Evolutionary conservation across 2,329 filamentous ascomycete genomes (phyloP).

Genomic region (Pseudogymnoascus sp.): DNA sequence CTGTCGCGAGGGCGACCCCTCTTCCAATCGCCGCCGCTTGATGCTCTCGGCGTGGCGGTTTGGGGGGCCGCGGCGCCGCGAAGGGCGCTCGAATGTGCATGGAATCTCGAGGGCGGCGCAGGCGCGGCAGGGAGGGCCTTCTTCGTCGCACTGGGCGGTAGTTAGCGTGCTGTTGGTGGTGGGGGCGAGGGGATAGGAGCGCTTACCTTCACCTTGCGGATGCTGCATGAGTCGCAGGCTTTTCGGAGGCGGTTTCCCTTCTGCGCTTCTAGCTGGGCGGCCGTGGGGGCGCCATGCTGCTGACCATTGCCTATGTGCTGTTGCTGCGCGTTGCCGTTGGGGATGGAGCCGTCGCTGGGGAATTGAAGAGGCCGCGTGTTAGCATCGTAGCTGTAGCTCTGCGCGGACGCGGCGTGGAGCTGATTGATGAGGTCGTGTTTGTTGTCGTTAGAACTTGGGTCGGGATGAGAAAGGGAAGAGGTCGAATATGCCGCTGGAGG

Average conservation of each 20-base stretch:
- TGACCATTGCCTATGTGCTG: constrained; percentile 11
- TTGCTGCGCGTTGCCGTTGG: background rate
- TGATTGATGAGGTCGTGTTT: background rate
- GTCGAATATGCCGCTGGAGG: background rate
- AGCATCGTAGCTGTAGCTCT: constrained; percentile 11
- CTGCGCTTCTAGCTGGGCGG: constrained; percentile 17
- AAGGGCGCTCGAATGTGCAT: constrained; percentile 59
- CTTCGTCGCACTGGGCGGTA: constrained; percentile 51
- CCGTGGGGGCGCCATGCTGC: constrained; percentile 14
- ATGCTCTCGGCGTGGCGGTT: constrained; percentile 61
- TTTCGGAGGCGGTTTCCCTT: constrained; percentile 37
- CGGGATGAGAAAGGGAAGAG: background rate
- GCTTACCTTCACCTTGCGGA: constrained; percentile 45
- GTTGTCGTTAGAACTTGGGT: background rate
- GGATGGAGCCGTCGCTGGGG: constrained; percentile 11
- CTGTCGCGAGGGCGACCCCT: constrained; percentile 13
- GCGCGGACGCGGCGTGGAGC: background rate
- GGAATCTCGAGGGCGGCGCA: constrained; percentile 59
- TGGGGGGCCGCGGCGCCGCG: constrained; percentile 55
- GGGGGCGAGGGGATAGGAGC: background rate
- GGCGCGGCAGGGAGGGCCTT: constrained; percentile 58
- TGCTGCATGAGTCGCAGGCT: constrained; percentile 46
- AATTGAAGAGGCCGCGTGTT: constrained; percentile 2
- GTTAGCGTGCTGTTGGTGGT: constrained; percentile 12
- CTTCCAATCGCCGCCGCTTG: constrained; percentile 49